Evolutionary conservation across 768 basidiomycete genomes (phyloP), one percentile per base, ranked within the genome.

Genomic region (Agrocybe pediades): DNA sequence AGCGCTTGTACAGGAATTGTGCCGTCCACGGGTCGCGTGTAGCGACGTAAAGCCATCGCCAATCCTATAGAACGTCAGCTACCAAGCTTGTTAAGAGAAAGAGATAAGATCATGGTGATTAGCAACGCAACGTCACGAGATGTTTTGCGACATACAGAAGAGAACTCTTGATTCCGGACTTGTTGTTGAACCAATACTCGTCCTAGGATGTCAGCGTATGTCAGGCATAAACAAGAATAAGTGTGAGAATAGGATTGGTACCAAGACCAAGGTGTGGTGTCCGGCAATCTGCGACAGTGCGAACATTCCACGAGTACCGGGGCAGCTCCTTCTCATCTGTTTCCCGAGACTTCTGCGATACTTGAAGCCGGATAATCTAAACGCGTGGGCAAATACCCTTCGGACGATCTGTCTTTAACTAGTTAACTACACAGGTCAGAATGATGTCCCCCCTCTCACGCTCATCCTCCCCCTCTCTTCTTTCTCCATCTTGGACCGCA

Each of bases 1-100:
- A 91, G 74, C 1, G 90, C 91, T 20, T 76, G 77, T 15, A 92
- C 74, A 4, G 92, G 92, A 39, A 92, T 90, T 0, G 87, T 84
- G 19, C 90, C 90, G 57, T 93, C 90, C 4, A 90, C 74, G 20
- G 71, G 59, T 61, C 68, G 72, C 33, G 83, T 80, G 66, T 77
- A 85, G 33, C 81, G 78, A 58, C 78, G 79, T 26, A 88, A 68
- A 20, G 73, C 74, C 85, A 86, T 86, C 23, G 30, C 16, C 26
- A 44, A 46, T 45, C 43, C 29, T 23, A 45, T 20, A 46, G 25
- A 36, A 20, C 45, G n/a, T n/a, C n/a, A n/a, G n/a, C n/a, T n/a
- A n/a, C n/a, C n/a, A n/a, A n/a, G n/a, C n/a, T n/a, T n/a, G n/a
- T n/a, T n/a, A n/a, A n/a, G n/a, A 42, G 39, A 26, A 40, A 21